phyloP scores from a whole-genome alignment of 371 early-diverging fungal genomes.

The Zychaea mexicana region DNA sequence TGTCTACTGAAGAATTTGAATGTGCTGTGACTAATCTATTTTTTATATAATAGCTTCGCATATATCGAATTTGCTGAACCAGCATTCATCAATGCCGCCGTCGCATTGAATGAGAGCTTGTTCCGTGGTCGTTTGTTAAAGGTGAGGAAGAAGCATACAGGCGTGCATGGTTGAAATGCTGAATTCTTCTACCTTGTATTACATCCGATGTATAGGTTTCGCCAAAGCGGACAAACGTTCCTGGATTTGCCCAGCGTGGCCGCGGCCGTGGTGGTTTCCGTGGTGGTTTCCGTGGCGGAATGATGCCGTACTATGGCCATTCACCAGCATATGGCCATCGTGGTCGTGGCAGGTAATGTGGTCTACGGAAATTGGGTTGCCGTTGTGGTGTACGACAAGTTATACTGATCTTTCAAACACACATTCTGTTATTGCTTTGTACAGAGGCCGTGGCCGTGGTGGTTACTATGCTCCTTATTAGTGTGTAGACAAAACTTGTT shows the following conservation, averaged over 20 bases:
- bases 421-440: background rate
- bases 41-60: conserved; percentile 65
- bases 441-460: conserved; percentile 61
- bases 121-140: conserved; percentile 90
- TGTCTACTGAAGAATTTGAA: too few species aligned
- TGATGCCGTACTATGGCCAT: conserved; percentile 46
- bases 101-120: conserved; percentile 86
- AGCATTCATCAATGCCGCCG: conserved; percentile 81
- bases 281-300: conserved; percentile 67
- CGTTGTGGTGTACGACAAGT: too few species aligned
- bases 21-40: too few species aligned
- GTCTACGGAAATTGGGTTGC: too few species aligned
- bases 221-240: conserved; percentile 96
- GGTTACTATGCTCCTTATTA: conserved; percentile 72
- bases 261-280: conserved; percentile 77
- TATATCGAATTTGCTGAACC: conserved; percentile 96
- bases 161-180: background rate
- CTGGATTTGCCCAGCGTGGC: conserved; percentile 75
- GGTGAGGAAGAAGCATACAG: conserved; percentile 37
- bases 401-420: background rate
- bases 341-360: conserved; percentile 52
- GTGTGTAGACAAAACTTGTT: background rate
- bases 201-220: conserved; percentile 51
- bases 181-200: background rate
- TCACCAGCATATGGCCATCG: conserved; percentile 56